Evolutionary conservation across 2,329 filamentous ascomycete genomes (phyloP), one percentile per base, ranked within the genome.

Genomic region (Aspergillus hiratsukae): DNA sequence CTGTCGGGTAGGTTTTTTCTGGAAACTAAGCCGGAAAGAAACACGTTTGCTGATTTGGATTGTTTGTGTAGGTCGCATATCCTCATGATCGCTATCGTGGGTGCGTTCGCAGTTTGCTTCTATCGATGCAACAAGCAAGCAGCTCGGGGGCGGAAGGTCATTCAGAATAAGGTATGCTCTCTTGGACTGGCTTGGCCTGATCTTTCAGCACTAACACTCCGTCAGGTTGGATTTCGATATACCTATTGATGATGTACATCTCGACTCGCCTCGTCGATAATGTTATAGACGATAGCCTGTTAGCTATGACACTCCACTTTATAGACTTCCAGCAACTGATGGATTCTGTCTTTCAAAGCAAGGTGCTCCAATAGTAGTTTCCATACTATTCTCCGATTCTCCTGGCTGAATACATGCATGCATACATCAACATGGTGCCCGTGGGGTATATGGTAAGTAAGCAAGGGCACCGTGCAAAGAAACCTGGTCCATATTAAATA

Each of bases 81-180:
- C n/a, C 61, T 85, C 54, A 83, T 86, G 57, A 80, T 87, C 56
- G 74, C 58, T 1, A 75, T 84, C 28, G 78, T 87, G 14, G 75
- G 64, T 0, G 56, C 75, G 4, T 84, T 86, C 59, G 79, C 81
- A 0, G 37, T 76, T 2, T 81, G 81, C 59, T 87, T 87, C 63
- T 80, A 77, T 61, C 63, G 69, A 29, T 74, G 76, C 10, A 87
- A 87, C 64, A 69, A 69, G 54, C 67, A 71, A 54, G 81, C 83
- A 65, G 71, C 65, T 9, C 72, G 65, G 46, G 82, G 81, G 1
- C 74, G 75, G 64, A 73, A 68, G 35, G 53, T 81, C 1, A 74
- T 87, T 48, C 83, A 86, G 64, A 75, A 77, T 23, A 63, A 65
- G 62, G 72, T 75, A 66, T 51, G 64, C 64, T 8, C 49, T 40